Evolutionary conservation across 2,329 filamentous ascomycete species (phyloP).

Genomic region (Venturia carpophila): DNA sequence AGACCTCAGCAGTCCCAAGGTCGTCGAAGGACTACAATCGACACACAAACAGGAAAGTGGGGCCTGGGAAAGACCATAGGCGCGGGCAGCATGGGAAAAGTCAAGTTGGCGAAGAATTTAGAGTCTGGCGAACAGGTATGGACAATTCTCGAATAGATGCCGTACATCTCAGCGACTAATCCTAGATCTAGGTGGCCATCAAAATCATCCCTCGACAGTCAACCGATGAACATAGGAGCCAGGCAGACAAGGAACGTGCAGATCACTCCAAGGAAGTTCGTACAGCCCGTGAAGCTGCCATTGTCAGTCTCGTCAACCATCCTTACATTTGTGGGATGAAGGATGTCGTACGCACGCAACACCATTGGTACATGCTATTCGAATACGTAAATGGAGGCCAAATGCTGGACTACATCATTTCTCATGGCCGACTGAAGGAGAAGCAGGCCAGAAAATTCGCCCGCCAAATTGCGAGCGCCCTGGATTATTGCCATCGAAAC

Average conservation of each 20-base stretch:
- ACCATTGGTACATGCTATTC: slow-evolving; percentile 99
- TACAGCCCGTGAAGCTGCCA: slow-evolving; percentile 89
- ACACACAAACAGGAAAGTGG: slow-evolving; percentile 83
- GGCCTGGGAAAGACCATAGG: slow-evolving; percentile 93
- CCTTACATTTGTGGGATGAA: slow-evolving; percentile 94
- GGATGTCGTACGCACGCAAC: slow-evolving; percentile 90
- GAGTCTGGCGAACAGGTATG: slow-evolving; percentile 84
- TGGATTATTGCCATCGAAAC: slow-evolving; percentile 97
- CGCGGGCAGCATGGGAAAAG: slow-evolving; percentile 97
- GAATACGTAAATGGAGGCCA: slow-evolving; percentile 98
- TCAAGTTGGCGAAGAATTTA: slow-evolving; percentile 86
- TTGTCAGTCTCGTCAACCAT: slow-evolving; percentile 87
- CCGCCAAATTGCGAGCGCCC: slow-evolving; percentile 88
- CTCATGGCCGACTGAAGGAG: slow-evolving; percentile 92
- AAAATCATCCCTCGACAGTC: slow-evolving; percentile 94
- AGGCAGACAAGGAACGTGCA: slow-evolving; percentile 73
- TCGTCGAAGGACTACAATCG: slow-evolving; percentile 68
- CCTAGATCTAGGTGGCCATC: slow-evolving; percentile 64
- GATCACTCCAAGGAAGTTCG: slow-evolving; percentile 96
- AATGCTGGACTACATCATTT: slow-evolving; percentile 99
- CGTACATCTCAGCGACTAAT: background rate
- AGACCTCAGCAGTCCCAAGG: slow-evolving; percentile 7
- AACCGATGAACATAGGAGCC: slow-evolving; percentile 68
- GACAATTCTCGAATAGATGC: slow-evolving; percentile 20
- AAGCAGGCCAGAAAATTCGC: slow-evolving; percentile 98